Base-by-base conservation (phyloP, 352 stramenopile species). In the Bremia lactucae region DNA sequence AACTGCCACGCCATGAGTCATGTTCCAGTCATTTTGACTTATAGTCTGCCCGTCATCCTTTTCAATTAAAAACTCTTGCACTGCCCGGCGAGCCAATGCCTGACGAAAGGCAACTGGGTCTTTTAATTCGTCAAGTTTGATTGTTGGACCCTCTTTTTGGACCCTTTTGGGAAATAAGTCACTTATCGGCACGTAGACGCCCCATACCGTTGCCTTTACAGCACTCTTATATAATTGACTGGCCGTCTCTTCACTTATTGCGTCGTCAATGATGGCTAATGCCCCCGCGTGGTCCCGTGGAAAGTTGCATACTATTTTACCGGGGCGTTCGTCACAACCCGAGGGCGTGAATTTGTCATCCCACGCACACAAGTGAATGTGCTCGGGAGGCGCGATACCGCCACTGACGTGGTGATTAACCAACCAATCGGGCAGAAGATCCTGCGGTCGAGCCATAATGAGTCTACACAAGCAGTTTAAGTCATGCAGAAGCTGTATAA, bases 261-360 rank as follows among this genome's bases (percentile, higher is more conserved):
- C 70, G n/a, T 34, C 34, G 46, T 88, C 70, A 11, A 81, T 18
- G 0, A 84, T 40, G 7, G 47, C 55, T 24, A 81, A 69, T 1
- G 45, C 39, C 10, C 39, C 18, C 0, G 49, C 55, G 15, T 47
- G 52, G 11, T 67, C 57, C 26, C 68, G 67, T 24, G 56, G 59
- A 42, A 74, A 70, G 31, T 68, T 49, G 16, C 55, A 43, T 4
- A 83, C 52, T 19, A 88, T 71, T 42, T 68, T 70, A 2, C 60
- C 57, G 13, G 55, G 48, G 8, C 57, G 59, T 13, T 22, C 36
- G 23, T 52, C 54, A 50, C 65, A 79, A 2, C 70, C 75, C 10
- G 66, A 80, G 2, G 75, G 72, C 4, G 59, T 78, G 50, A 88
- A 86, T 14, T 63, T 65, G 22, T 85, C 75, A 52, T 78, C 59